These are phyloP conservation scores for Scenedesmus sp. DNA, from an alignment of 163 green algal genomes.

Conservation along the genomic window DNA sequence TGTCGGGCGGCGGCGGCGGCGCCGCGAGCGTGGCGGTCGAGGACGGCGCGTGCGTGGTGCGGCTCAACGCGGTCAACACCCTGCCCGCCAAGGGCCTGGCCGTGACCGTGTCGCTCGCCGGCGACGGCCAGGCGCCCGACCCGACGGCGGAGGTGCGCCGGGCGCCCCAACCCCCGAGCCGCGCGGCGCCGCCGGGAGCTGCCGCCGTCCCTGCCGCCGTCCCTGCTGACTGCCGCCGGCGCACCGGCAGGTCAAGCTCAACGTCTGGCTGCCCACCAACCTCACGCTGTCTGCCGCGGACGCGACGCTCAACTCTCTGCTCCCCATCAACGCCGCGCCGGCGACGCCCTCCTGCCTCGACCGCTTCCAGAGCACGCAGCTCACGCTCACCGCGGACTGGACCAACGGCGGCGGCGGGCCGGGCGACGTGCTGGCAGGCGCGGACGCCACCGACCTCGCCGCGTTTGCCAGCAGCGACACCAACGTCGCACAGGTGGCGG, in stretches of 20 bases:
- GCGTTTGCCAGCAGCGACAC: constrained; percentile 39
- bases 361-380: constrained; percentile 32
- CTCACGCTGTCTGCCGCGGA: constrained; percentile 37
- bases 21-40: background rate
- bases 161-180: background rate
- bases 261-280: constrained; percentile 35
- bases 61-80: constrained; percentile 33
- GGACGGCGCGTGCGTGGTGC: constrained; percentile 3
- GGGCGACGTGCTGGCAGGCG: constrained; percentile 16
- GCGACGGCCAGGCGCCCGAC: background rate
- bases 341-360: constrained; percentile 30
- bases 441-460: constrained; percentile 48
- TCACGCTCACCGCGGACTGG: constrained; percentile 46
- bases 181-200: too few relatives aligned
- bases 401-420: constrained; percentile 40
- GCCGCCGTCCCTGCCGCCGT: too few relatives aligned
- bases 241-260: constrained; percentile 15
- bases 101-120: constrained; percentile 6
- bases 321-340: constrained; percentile 51
- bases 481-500: constrained; percentile 38
- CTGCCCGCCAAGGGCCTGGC: constrained; percentile 12
- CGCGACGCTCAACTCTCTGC: constrained; percentile 51
- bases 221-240: too few relatives aligned
- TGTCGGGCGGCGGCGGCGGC: background rate
- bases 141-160: background rate